Conservation (phyloP, 306 rosid genomes). For the Astragalus membranaceus region DNA sequence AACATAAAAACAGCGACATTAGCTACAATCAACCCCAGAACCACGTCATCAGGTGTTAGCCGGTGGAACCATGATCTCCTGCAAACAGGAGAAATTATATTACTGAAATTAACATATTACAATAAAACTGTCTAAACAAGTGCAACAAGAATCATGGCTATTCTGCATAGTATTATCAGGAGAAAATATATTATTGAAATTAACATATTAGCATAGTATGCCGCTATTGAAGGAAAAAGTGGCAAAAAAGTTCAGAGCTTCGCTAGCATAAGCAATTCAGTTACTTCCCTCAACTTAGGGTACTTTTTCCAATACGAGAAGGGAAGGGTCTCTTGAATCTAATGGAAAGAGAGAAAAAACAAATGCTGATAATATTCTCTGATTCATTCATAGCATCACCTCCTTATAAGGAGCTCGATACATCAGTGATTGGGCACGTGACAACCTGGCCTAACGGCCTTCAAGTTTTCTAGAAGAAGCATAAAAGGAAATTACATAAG, state of each 20-base stretch:
- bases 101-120: background rate
- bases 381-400: too few relatives aligned
- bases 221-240: background rate
- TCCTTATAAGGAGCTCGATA: too few relatives aligned
- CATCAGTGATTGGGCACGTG: too few relatives aligned
- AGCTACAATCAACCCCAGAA: conserved; percentile 67
- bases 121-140: background rate
- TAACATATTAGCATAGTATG: background rate
- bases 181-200: background rate
- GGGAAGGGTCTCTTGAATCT: too few relatives aligned
- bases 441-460: too few relatives aligned
- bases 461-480: too few relatives aligned
- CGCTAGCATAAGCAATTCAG: background rate
- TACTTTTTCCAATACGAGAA: too few relatives aligned
- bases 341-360: too few relatives aligned
- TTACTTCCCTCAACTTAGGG: too few relatives aligned
- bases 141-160: background rate
- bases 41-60: conserved; percentile 36
- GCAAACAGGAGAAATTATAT: conserved; percentile 30
- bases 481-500: too few relatives aligned
- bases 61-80: conserved; percentile 57
- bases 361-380: too few relatives aligned
- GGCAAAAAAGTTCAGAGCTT: background rate
- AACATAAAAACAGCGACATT: conserved; percentile 64
- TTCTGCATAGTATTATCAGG: background rate